These are phyloP conservation scores for Hypoxylon intermedium DNA, from an alignment of 495 filamentous ascomycete genomes.

Conservation along the genomic window DNA sequence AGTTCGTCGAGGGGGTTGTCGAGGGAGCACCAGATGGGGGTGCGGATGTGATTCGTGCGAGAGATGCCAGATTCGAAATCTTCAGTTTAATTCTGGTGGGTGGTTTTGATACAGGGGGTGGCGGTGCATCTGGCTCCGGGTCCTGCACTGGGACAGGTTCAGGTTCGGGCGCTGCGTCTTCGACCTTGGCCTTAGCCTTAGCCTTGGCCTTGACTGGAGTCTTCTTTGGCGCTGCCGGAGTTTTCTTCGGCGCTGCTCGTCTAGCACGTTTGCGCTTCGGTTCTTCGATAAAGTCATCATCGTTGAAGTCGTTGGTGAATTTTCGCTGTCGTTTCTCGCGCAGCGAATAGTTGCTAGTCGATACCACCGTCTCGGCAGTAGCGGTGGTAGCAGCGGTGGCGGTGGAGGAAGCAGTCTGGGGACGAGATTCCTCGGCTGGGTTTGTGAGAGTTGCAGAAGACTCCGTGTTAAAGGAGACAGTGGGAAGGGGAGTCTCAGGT, in stretches of 20 bases:
- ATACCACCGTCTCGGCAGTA: conserved; percentile 37
- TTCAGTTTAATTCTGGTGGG: conserved; percentile 35
- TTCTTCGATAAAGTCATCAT: conserved; percentile 31
- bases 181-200: too few species aligned
- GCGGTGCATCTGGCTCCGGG: conserved; percentile 21
- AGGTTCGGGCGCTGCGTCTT: not conserved
- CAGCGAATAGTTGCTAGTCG: conserved; percentile 40
- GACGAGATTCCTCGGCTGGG: conserved; percentile 35
- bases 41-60: not conserved
- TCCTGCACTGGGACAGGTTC: conserved; percentile 12
- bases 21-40: conserved; percentile 34
- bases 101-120: conserved; percentile 13
- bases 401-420: conserved; percentile 41
- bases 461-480: conserved; percentile 20
- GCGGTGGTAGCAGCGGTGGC: conserved; percentile 42
- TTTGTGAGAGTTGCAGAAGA: conserved; percentile 11
- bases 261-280: conserved; percentile 39
- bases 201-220: conserved; percentile 10
- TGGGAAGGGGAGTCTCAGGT: conserved; percentile 18
- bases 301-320: conserved; percentile 37
- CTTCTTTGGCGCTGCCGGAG: conserved; percentile 8
- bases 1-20: conserved; percentile 17
- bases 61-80: conserved; percentile 1
- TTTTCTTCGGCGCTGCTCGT: conserved; percentile 38
- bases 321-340: conserved; percentile 42